Conservation (phyloP, 2,329 filamentous ascomycete species). For the Diaporthe citrichinensis region DNA sequence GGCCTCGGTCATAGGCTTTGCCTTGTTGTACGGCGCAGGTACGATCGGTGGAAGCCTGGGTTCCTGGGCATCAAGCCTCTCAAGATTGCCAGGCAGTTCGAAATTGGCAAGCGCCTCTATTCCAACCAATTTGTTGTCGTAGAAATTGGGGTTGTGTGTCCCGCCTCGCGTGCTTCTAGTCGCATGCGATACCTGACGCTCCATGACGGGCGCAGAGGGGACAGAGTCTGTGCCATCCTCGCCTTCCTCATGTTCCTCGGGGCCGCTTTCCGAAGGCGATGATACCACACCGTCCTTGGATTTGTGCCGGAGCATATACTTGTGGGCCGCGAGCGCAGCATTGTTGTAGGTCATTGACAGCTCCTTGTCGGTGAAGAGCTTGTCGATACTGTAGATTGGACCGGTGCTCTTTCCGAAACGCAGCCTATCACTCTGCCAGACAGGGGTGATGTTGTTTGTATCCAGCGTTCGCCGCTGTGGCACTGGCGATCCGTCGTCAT, state of each 20-base stretch:
- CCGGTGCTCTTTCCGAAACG: constrained; percentile 69
- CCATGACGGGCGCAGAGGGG: constrained; percentile 69
- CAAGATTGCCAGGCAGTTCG: constrained; percentile 70
- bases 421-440: constrained; percentile 74
- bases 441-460: constrained; percentile 69
- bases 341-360: constrained; percentile 75
- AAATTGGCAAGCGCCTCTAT: constrained; percentile 73
- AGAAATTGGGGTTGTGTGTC: constrained; percentile 66
- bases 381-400: constrained; percentile 76
- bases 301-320: constrained; percentile 72
- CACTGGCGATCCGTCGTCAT: constrained; percentile 75
- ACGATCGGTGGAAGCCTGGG: constrained; percentile 72
- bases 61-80: constrained; percentile 68
- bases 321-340: constrained; percentile 73
- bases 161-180: constrained; percentile 73
- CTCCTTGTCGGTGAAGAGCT: constrained; percentile 80
- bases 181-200: constrained; percentile 74
- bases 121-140: constrained; percentile 71
- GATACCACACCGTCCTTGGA: constrained; percentile 64
- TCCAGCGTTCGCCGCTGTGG: constrained; percentile 70
- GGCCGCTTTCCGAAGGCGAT: constrained; percentile 66
- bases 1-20: constrained; percentile 68
- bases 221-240: constrained; percentile 61
- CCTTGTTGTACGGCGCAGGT: constrained; percentile 71
- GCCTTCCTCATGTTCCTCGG: constrained; percentile 65